Evolutionary conservation across 2,329 filamentous ascomycete species (phyloP), one percentile per base, ranked within the genome.

Genomic region (Penicillium sp.): DNA sequence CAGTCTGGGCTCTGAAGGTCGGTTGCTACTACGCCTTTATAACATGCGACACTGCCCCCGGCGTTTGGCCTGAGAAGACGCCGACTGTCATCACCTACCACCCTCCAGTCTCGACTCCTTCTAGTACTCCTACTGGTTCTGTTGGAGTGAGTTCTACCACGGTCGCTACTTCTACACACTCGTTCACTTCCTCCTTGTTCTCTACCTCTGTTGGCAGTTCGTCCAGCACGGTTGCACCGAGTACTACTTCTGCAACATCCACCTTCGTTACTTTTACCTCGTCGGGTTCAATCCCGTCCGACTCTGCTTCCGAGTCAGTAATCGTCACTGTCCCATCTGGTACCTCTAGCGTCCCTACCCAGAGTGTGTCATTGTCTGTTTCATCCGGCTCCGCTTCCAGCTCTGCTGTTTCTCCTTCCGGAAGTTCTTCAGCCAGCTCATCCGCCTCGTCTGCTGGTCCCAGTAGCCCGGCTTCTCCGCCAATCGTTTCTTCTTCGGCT

Each of bases 21-120:
- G 64, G 59, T 26, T 70, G 67, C 50, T 71, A 63, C 63, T 67
- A 65, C 45, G 69, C 66, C 35, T 55, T 71, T 66, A 68, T 70
- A 70, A 70, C 62, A 24, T 72, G 69, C 62, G 60, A 61, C 53
- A 68, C 69, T 47, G 58, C 58, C 61, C 67, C 66, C 2, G 69
- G 68, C 42, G 61, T 65, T 52, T 71, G 64, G 66, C 63, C 67
- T 34, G 47, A 63, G 20, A 43, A 47, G n/a, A 59, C 47, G 5
- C 68, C 68, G 34, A 62, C 62, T 43, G 62, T 70, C 29, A 62
- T 69, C 38, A 51, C 62, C 18, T 61, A 53, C 38, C 48, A 38
- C 37, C 50, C 46, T 35, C 45, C 46, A 8, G 46, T 58, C 39
- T 48, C 53, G 9, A 44, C 38, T 44, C 58, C 56, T 48, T 44